Base-by-base conservation (phyloP, 2,329 filamentous ascomycete genomes). In the Colletotrichum spaethianum region DNA sequence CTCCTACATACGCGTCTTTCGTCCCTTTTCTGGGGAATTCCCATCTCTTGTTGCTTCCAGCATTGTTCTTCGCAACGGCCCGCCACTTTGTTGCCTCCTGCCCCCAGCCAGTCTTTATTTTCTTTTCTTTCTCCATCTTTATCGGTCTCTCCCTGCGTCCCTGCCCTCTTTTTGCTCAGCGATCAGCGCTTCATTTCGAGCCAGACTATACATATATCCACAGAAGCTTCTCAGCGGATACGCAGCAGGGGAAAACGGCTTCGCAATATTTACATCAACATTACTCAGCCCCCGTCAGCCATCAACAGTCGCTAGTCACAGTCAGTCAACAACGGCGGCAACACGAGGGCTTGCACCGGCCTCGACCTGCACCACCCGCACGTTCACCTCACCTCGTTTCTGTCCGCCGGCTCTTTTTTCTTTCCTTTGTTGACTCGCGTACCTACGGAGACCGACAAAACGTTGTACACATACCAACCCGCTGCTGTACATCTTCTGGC, bases 341-440 rank as follows among this genome's bases (percentile, higher is more conserved):
- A 20, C 18, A 33, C 46, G 14, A 44, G 50, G 60, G 50, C 31
- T 67, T 53, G 20, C 63, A 48, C 42, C 44, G 18, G 48, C 48
- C 50, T 56, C 48, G 8, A 42, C 38, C 59, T 52, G 40, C 59
- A 38, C 42, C 16, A 48, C 46, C 16, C 46, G n/a, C 42, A n/a
- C 42, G n/a, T 20, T 7, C 16, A 28, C 11, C 46, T 36, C 56
- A 42, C 59, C 48, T 38, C 55, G n/a, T 57, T 40, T 31, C 36
- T 53, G 11, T 16, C 44, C 5, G 44, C 31, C 38, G 31, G n/a
- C n/a, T 48, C 18, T 38, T 31, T 36, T 40, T 48, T 1, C 16
- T 36, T 57, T 64, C 8, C 53, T 59, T 66, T 66, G 42, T 65
- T 70, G 61, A 70, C 61, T 70, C 62, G 52, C 42, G 61, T 26